Evolutionary conservation across 2,329 filamentous ascomycete genomes (phyloP).

Genomic region (Niveomyces coronatus): DNA sequence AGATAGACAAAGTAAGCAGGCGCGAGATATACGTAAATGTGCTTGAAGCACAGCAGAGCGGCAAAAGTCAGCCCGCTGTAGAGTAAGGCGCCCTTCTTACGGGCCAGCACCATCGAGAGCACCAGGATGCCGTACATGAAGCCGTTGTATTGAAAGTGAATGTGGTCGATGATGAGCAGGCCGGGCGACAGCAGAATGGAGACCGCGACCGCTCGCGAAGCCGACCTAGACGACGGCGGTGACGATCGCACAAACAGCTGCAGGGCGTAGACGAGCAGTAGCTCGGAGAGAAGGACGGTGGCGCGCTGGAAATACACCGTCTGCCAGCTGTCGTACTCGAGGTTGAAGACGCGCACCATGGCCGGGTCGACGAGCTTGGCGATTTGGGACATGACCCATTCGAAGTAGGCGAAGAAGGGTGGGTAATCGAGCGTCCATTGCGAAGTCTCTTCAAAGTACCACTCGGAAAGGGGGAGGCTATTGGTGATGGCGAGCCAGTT

Average conservation of each 20-base stretch:
- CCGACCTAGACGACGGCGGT: constrained; percentile 52
- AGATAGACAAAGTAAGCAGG: constrained; percentile 94
- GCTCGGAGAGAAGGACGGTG: constrained; percentile 79
- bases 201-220: constrained; percentile 76
- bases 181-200: constrained; percentile 88
- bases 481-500: constrained; percentile 98
- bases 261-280: constrained; percentile 74
- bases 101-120: constrained; percentile 73
- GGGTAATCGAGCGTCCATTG: constrained; percentile 99
- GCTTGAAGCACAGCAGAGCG: constrained; percentile 81
- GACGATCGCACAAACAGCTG: constrained; percentile 70
- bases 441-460: constrained; percentile 96
- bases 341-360: constrained; percentile 72
- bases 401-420: constrained; percentile 95
- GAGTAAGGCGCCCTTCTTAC: constrained; percentile 63
- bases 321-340: constrained; percentile 84
- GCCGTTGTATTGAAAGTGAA: constrained; percentile 98
- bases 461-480: constrained; percentile 74
- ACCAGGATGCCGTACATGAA: constrained; percentile 89
- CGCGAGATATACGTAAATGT: constrained; percentile 94
- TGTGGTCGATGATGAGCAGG: constrained; percentile 93
- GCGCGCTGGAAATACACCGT: constrained; percentile 86
- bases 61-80: constrained; percentile 77
- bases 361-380: constrained; percentile 67
- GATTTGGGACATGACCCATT: constrained; percentile 79